Evolutionary conservation across 345 rosid species (phyloP).

Genomic region (Gossypium raimondii): DNA sequence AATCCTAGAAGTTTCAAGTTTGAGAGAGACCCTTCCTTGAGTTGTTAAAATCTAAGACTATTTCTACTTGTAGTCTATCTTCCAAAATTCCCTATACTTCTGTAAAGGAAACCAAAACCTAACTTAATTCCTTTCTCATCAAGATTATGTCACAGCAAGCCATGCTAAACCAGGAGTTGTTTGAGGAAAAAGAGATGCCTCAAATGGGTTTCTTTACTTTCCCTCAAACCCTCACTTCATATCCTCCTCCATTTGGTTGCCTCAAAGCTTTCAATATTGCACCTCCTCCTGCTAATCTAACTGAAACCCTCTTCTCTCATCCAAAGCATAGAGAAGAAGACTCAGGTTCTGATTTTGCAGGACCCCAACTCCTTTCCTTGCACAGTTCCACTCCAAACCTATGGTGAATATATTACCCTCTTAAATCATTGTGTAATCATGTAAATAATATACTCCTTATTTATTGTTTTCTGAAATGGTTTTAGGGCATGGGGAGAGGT

Average conservation of each 20-base stretch:
- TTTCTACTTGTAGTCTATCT: not conserved
- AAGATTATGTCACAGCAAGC: slow-evolving; percentile 44
- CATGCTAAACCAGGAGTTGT: slow-evolving; percentile 44
- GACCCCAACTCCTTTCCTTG: slow-evolving; percentile 45
- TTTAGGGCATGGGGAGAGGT: slow-evolving; percentile 58
- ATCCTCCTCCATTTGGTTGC: slow-evolving; percentile 28
- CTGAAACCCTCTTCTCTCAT: slow-evolving; percentile 46
- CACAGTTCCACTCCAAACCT: slow-evolving; percentile 59
- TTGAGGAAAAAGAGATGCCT: slow-evolving; percentile 50
- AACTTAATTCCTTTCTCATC: slow-evolving; percentile 13
- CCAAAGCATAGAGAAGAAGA: slow-evolving; percentile 37
- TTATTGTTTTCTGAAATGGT: not conserved
- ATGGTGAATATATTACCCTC: slow-evolving; percentile 41
- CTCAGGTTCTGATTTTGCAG: slow-evolving; percentile 27
- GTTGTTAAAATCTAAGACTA: slow-evolving; percentile 8
- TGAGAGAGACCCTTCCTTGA: slow-evolving; percentile 12
- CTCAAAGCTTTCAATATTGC: slow-evolving; percentile 25
- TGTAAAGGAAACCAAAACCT: not conserved
- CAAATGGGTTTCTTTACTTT: slow-evolving; percentile 62
- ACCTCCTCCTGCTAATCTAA: slow-evolving; percentile 30
- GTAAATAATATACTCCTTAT: not conserved
- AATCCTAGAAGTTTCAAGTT: slow-evolving; percentile 21
- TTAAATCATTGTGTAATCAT: slow-evolving; percentile 6
- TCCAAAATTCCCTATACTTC: not conserved
- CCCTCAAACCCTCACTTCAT: slow-evolving; percentile 33